Base-by-base conservation (phyloP, 257 asterid genomes). In the Misopates orontium region DNA sequence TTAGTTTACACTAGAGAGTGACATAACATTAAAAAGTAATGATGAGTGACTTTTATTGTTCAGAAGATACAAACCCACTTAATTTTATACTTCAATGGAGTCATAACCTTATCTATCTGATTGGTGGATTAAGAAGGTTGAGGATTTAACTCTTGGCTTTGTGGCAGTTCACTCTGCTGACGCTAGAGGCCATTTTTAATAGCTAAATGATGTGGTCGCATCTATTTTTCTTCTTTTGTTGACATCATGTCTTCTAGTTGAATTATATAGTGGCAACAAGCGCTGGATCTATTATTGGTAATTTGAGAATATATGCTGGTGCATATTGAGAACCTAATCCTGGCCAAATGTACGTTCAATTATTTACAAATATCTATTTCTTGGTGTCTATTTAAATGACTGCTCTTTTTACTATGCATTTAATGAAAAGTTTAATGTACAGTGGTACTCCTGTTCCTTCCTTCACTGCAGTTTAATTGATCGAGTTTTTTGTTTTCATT, bases 401-500 rank as follows among this genome's bases (percentile, higher is more conserved):
- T 18, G 54, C 8, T 47, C 58, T 70, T 8, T 32, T 16, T 54
- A 20, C 58, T 12, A 28, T 21, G 47, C 45, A 57, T 19, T 39
- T 67, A 39, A 58, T 49, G 50, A 56, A 50, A 24, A 56, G 64
- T 49, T 28, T 51, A 10, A 17, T 39, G 9, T 45, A 5, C 40
- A 44, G 40, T 17, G 63, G 8, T 16, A 17, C 58, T 45, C 66
- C 59, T 18, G 25, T 11, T 39, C 23, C 2, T n/a, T 44, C 56
- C 18, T 56, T 42, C 41, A 10, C 59, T 74, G 53, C 67, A 49
- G 67, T 31, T 17, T 64, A 28, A 60, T 51, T 23, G 25, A 41
- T 62, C 44, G 45, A 32, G n/a, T 11, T 15, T 41, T 57, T 41
- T 64, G 15, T 31, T 81, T 78, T 76, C 17, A 52, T 45, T 71